These are phyloP conservation scores for Scedosporium aurantiacum DNA, from an alignment of 2,329 filamentous ascomycete genomes.

Conservation along the genomic window DNA sequence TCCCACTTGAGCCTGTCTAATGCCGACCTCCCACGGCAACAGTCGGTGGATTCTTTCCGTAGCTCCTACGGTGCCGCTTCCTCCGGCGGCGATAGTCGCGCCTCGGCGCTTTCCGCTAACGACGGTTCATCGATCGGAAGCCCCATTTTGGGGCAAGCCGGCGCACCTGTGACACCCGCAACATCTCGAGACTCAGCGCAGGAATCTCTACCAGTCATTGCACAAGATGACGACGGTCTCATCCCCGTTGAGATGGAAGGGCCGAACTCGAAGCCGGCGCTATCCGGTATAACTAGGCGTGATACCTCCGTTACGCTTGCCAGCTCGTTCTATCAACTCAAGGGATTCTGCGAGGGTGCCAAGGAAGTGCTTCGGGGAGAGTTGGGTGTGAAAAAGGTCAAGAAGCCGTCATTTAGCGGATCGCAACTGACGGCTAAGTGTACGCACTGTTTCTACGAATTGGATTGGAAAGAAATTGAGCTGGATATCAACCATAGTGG, in stretches of 20 bases:
- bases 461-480: constrained; percentile 42
- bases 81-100: neutral
- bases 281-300: neutral
- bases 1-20: neutral
- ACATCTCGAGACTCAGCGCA: neutral
- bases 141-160: constrained; percentile 1
- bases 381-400: constrained; percentile 37
- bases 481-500: constrained; percentile 37
- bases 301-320: constrained; percentile 10
- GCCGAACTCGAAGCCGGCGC: neutral
- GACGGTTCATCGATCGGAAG: constrained; percentile 1
- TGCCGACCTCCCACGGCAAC: neutral
- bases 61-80: neutral
- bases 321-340: constrained; percentile 41
- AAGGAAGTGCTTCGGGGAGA: constrained; percentile 36
- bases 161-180: neutral
- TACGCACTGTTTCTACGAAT: constrained; percentile 40
- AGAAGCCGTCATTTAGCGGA: constrained; percentile 30
- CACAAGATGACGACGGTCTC: constrained; percentile 19
- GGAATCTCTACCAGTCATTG: constrained; percentile 3
- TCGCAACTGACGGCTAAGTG: constrained; percentile 39
- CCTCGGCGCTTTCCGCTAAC: neutral
- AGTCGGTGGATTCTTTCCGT: constrained; percentile 1
- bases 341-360: constrained; percentile 45
- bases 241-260: constrained; percentile 24